Evolutionary conservation across 352 stramenopile species (phyloP), one percentile per base, ranked within the genome.

Genomic region (Globisporangium nagaii): DNA sequence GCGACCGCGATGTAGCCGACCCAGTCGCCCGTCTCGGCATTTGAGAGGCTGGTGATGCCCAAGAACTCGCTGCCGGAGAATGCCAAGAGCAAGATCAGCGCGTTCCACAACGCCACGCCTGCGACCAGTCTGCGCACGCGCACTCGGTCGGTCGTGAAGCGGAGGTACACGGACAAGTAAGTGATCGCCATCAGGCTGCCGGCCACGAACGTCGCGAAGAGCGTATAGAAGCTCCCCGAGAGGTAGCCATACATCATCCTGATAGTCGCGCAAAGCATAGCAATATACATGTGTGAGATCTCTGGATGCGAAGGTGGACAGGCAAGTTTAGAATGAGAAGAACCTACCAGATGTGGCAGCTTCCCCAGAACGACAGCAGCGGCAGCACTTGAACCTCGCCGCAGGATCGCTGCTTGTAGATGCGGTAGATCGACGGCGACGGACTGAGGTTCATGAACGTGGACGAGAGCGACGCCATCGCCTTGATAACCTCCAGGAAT

Each of bases 401-500:
- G 8, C 62, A 73, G 20, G 64, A 57, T 32, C 56, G 37, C 2
- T 56, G 52, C 49, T 72, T 69, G 61, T 72, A 56, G 59, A 79
- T 74, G n/a, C 55, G 55, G 46, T 70, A 63, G 32, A 76, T 72
- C 10, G 59, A 65, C 22, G 64, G 67, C 42, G 58, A 44, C 12
- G 66, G 68, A 64, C 66, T 74, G 22, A 76, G 44, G 53, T 66
- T 70, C 61, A 67, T 71, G 32, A 60, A 48, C 34, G 70, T 63
- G 27, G 70, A 75, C 58, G 56, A 72, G 50, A 73, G 30, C 7
- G 70, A 73, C 28, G 66, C 61, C 52, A 75, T 30, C 10, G 63
- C 46, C 41, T 79, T 67, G 45, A 75, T 37, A 36, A 72, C 40
- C n/a, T 53, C 40, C 20, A 58, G 27, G 0, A 40, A 11, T 6